Evolutionary conservation across 495 filamentous ascomycete species (phyloP).

Genomic region (Penicillium malachiteum): DNA sequence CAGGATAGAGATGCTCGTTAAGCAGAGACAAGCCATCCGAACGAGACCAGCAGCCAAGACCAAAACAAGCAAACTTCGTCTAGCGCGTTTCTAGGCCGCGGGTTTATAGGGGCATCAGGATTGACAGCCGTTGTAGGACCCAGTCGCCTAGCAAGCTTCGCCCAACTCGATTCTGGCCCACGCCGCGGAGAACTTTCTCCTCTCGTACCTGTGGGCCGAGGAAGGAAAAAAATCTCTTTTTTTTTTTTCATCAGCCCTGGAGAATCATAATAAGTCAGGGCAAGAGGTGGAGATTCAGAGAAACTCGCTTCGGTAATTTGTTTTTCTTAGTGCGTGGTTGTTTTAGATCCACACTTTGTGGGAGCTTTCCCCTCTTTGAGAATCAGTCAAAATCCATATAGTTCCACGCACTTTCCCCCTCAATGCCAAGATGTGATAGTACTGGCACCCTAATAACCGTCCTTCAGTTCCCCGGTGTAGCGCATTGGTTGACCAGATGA

Average conservation of each 20-base stretch:
- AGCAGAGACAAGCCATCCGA: background rate
- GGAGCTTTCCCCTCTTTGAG: background rate
- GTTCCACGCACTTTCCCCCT: slow-evolving; percentile 1
- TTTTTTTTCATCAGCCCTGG: no score
- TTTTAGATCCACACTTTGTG: background rate
- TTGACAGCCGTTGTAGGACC: slow-evolving; percentile 29
- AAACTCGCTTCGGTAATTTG: background rate
- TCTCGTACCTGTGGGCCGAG: slow-evolving; percentile 1
- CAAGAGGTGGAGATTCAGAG: background rate
- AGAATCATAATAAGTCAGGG: background rate
- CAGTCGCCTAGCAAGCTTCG: slow-evolving; percentile 15
- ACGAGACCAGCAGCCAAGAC: background rate
- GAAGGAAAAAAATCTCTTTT: background rate
- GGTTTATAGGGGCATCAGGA: slow-evolving; percentile 9
- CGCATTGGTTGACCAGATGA: slow-evolving; percentile 8
- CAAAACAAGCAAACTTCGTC: slow-evolving; percentile 11
- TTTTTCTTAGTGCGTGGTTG: background rate
- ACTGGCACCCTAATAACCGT: slow-evolving; percentile 6
- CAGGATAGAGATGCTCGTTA: background rate
- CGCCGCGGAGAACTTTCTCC: slow-evolving; percentile 10
- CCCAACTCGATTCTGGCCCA: slow-evolving; percentile 4
- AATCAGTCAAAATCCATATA: background rate
- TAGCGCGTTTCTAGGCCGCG: slow-evolving; percentile 14
- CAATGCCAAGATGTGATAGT: slow-evolving; percentile 1
- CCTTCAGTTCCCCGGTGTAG: slow-evolving; percentile 10